phyloP scores from a whole-genome alignment of 345 rosid species.

The Eucalyptus regnans region DNA sequence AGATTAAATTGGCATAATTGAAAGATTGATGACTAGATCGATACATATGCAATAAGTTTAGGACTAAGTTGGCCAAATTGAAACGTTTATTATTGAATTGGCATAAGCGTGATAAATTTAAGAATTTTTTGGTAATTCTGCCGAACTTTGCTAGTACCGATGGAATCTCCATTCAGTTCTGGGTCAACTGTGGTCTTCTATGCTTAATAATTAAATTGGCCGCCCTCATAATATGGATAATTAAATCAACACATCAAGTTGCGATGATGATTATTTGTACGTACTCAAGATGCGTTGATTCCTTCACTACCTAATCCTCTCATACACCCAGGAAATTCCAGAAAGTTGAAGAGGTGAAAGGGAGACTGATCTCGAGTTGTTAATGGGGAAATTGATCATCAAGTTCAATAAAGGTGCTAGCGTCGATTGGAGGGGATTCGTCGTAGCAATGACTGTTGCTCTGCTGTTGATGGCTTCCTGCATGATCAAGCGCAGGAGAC shows the following conservation, averaged over 20 bases:
- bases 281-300: background rate
- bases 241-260: background rate
- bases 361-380: background rate
- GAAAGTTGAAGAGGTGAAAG: background rate
- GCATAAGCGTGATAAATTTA: accelerated
- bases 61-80: accelerated
- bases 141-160: background rate
- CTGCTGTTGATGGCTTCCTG: slow-evolving; percentile 19
- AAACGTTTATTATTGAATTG: accelerated
- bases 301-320: background rate
- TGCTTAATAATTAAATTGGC: background rate
- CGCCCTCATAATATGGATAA: background rate
- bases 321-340: background rate
- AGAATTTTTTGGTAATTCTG: background rate
- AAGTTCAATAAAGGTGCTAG: slow-evolving; percentile 1
- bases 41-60: too few relatives aligned
- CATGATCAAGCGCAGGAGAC: slow-evolving; percentile 11
- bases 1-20: accelerated
- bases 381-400: slow-evolving; percentile 20
- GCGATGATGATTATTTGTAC: background rate
- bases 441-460: slow-evolving; percentile 14
- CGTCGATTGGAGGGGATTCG: background rate
- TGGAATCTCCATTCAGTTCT: background rate
- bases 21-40: accelerated
- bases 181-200: background rate